These are phyloP conservation scores for Termitomyces sp. DNA, from an alignment of 768 basidiomycete species.

Conservation along the genomic window DNA sequence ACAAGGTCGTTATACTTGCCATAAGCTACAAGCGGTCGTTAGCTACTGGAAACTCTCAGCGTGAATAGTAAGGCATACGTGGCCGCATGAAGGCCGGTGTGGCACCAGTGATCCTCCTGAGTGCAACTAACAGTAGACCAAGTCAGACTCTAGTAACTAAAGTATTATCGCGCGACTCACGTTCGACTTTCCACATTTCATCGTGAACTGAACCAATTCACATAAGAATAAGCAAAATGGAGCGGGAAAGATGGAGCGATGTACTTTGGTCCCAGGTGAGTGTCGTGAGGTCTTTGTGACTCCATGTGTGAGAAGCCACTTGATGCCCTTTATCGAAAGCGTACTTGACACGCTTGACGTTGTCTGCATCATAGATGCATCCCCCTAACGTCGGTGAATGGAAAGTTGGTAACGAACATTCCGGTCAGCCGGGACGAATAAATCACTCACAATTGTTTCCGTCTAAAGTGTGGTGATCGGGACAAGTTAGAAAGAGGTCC, in stretches of 20 bases:
- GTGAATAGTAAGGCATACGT: conserved; percentile 7
- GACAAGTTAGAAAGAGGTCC: neutral
- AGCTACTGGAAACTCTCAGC: neutral
- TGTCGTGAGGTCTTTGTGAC: conserved; percentile 24
- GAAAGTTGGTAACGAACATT: neutral
- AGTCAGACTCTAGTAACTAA: neutral
- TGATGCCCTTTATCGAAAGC: conserved; percentile 26
- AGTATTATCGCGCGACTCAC: neutral
- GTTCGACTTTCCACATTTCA: conserved; percentile 14
- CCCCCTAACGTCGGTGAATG: conserved; percentile 13
- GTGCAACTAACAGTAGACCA: conserved; percentile 8
- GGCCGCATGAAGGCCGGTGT: conserved; percentile 19
- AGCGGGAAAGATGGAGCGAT: neutral
- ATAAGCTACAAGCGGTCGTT: conserved; percentile 9
- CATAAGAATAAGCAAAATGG: neutral
- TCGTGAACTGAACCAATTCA: conserved; percentile 3
- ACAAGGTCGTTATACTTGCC: conserved; percentile 20
- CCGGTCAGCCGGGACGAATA: neutral
- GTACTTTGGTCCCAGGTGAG: conserved; percentile 23
- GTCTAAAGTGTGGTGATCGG: conserved; percentile 10
- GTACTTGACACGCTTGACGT: conserved; percentile 22
- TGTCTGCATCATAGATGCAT: conserved; percentile 26
- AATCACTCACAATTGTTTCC: conserved; percentile 22
- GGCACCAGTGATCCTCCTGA: conserved; percentile 16
- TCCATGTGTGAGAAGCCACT: conserved; percentile 30